Conservation (phyloP, 2,329 filamentous ascomycete species). For the Thielaviopsis musarum region DNA sequence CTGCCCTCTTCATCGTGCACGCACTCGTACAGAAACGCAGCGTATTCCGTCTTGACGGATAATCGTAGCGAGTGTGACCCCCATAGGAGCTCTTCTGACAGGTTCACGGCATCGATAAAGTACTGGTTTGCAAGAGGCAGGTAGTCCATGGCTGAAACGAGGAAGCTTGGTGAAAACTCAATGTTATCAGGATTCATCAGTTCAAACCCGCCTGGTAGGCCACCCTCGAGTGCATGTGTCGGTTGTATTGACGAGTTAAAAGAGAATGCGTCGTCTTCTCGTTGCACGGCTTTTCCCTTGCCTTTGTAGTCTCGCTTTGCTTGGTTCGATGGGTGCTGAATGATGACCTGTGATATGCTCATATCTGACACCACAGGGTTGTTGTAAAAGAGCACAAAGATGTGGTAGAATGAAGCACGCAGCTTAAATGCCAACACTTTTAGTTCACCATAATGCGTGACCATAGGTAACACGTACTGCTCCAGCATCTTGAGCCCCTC, state of each 20-base stretch:
- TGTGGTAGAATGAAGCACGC: slow-evolving; percentile 85
- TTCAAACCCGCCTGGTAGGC: slow-evolving; percentile 38
- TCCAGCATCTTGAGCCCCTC: slow-evolving; percentile 84
- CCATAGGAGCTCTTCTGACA: slow-evolving; percentile 63
- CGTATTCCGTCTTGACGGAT: slow-evolving; percentile 81
- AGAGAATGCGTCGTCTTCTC: slow-evolving; percentile 27
- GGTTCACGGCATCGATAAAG: slow-evolving; percentile 58
- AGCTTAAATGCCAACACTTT: slow-evolving; percentile 85
- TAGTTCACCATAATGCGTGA: slow-evolving; percentile 60
- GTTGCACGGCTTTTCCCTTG: slow-evolving; percentile 26
- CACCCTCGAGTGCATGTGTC: slow-evolving; percentile 36
- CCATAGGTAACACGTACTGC: slow-evolving; percentile 72
- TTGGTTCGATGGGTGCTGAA: slow-evolving; percentile 19
- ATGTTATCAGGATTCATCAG: slow-evolving; percentile 18
- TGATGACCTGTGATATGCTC: slow-evolving; percentile 29
- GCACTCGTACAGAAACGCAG: slow-evolving; percentile 87
- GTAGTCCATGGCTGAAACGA: slow-evolving; percentile 66
- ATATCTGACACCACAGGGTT: slow-evolving; percentile 56
- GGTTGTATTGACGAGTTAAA: slow-evolving; percentile 29
- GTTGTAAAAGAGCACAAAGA: slow-evolving; percentile 94
- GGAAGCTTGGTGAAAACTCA: slow-evolving; percentile 33
- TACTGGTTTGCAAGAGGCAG: slow-evolving; percentile 64
- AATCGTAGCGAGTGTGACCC: slow-evolving; percentile 81
- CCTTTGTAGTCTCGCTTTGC: slow-evolving; percentile 27
- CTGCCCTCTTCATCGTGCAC: slow-evolving; percentile 65